Evolutionary conservation across 352 stramenopile genomes (phyloP), one percentile per base, ranked within the genome.

Genomic region (Phytophthora foliorum): DNA sequence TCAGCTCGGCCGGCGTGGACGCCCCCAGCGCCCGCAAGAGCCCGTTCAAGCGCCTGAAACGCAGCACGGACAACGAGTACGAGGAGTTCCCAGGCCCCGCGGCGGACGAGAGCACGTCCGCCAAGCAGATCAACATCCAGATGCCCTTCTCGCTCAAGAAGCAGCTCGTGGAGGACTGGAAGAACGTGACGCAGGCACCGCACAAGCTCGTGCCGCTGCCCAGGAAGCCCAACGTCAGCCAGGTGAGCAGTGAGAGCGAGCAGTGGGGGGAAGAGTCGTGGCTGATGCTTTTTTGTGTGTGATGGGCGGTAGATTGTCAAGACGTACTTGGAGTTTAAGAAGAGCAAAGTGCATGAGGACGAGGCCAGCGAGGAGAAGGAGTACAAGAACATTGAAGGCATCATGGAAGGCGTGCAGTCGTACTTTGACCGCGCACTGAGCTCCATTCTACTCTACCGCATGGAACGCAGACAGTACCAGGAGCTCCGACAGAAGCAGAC

Each of bases 91-190:
- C 74, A 6, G 53, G 70, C 7, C 65, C 57, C 1, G 56, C 44
- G 6, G 63, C 72, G 19, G 60, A 27, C 1, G 57, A 59, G 0
- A 36, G 60, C 0, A 60, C n/a, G 6, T 19, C 45, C 8, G 45
- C 58, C 46, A 88, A 90, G 44, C 82, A 86, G 48, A 64, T 94
- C 24, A 79, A 77, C 39, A 81, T 96, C 50, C 82, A 93, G 45
- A 96, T 97, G 82, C 91, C 91, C 5, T 97, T 97, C 65, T 92
- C 89, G 46, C 85, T 97, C 57, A 97, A 97, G 84, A 97, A 97
- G 64, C 89, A 97, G 63, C 84, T 97, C 46, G 89, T 97, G 7
- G 88, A 95, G 61, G 91, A 97, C 85, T 97, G 91, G 91, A 94
- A 95, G 64, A 77, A 91, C 45, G 72, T 94, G 39, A 94, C 86